Conservation (phyloP, 371 early-diverging fungal genomes). For the Funneliformis caledonium region DNA sequence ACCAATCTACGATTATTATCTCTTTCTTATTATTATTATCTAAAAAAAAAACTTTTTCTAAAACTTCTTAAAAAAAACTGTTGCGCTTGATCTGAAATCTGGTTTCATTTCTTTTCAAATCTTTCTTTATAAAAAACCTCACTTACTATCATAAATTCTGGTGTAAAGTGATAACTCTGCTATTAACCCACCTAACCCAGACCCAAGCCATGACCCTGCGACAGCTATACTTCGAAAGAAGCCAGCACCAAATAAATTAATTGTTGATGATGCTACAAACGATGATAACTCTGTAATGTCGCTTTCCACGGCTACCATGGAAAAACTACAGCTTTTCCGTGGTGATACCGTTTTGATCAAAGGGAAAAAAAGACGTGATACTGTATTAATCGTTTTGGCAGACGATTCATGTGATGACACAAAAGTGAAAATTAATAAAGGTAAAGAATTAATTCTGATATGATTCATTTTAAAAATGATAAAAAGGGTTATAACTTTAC, state of each 20-base stretch:
- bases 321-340: conserved; percentile 87
- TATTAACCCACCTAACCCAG: conserved; percentile 50
- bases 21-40: too few species aligned
- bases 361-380: conserved; percentile 98
- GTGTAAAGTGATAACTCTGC: conserved; percentile 50
- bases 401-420: conserved; percentile 93
- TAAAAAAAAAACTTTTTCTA: too few species aligned
- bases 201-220: conserved; percentile 81
- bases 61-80: not conserved
- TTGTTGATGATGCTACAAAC: conserved; percentile 95
- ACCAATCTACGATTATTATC: too few species aligned
- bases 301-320: conserved; percentile 93
- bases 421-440: conserved; percentile 94
- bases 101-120: not conserved
- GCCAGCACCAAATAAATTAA: conserved; percentile 94
- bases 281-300: conserved; percentile 96
- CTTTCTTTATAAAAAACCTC: not conserved
- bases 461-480: not conserved
- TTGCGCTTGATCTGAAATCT: not conserved
- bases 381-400: conserved; percentile 92
- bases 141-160: not conserved
- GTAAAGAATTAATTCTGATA: conserved; percentile 46
- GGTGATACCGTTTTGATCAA: conserved; percentile 96
- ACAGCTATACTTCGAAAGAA: conserved; percentile 96
- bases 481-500: not conserved